Conservation (phyloP, 345 rosid genomes). For the Salix koriyanagi region DNA sequence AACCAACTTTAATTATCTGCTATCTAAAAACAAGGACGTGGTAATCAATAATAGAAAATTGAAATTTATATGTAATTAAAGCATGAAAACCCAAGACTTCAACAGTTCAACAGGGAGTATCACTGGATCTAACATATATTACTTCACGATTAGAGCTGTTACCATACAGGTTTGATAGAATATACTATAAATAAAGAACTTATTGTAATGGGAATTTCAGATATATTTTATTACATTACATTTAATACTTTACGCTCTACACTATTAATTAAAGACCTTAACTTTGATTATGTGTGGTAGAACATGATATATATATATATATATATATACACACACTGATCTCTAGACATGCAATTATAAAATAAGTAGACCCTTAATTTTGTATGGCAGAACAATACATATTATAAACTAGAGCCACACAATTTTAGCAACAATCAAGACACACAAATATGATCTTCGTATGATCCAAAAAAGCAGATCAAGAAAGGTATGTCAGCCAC, state of each 20-base stretch:
- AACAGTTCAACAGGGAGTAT: not conserved
- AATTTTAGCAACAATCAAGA: not conserved
- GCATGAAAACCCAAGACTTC: not conserved
- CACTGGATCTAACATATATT: not conserved
- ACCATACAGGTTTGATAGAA: not conserved
- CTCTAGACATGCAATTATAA: not conserved
- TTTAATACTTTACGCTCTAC: no score
- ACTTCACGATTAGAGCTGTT: not conserved
- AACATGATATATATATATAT: not conserved
- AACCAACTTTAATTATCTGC: conserved; percentile 8
- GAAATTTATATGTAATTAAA: not conserved
- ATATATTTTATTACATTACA: no score
- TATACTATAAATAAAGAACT: not conserved
- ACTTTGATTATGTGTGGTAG: not conserved
- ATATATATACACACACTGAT: no score
- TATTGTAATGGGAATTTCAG: not conserved
- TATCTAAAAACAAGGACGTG: not conserved
- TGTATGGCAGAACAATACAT: no score
- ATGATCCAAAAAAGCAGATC: no score
- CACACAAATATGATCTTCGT: no score
- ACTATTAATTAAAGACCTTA: no score
- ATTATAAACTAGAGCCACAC: no score
- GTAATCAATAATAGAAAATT: not conserved
- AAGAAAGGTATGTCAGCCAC: not conserved
- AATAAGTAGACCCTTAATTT: not conserved